Percentiles rank a stretch among this genome's conserved stretches.
phyloP scores from a whole-genome alignment of 2,329 filamentous ascomycete genomes.

The Neonectria neomacrospora region DNA sequence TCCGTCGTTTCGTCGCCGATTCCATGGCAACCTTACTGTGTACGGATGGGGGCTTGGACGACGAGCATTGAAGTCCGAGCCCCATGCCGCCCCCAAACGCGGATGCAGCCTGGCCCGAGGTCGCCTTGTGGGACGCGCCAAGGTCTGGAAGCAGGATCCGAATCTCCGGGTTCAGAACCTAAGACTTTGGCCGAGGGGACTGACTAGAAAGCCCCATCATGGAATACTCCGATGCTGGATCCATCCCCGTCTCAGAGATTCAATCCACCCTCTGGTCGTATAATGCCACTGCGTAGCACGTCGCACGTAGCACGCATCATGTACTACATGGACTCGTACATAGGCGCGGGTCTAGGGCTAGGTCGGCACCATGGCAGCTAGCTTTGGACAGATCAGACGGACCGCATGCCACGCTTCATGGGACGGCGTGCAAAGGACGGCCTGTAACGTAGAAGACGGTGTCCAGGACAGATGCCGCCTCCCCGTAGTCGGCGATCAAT shows the following conservation, averaged over 20 bases:
- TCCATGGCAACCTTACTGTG: not conserved
- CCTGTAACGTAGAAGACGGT: not conserved
- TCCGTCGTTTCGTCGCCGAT: not conserved
- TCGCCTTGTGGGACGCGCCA: constrained; percentile 9
- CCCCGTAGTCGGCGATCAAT: not conserved
- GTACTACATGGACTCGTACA: not conserved
- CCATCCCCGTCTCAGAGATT: not conserved
- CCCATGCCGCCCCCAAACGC: not conserved
- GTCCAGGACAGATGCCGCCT: not conserved
- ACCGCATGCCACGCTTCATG: not conserved
- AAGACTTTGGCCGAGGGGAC: not conserved
- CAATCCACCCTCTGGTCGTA: not conserved
- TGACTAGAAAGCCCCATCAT: not conserved
- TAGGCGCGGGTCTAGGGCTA: not conserved
- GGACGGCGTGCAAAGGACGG: not conserved
- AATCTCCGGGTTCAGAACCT: constrained; percentile 5
- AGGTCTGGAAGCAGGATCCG: constrained; percentile 5
- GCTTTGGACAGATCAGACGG: constrained; percentile 1
- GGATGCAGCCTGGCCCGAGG: not conserved
- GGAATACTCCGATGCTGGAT: not conserved
- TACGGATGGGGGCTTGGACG: not conserved
- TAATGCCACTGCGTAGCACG: not conserved
- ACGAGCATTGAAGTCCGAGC: not conserved
- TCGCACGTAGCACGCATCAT: not conserved
- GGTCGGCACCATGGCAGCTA: constrained; percentile 4